Base-by-base conservation (phyloP, 148 eudicot genomes). In the Dysphania ambrosioides region DNA sequence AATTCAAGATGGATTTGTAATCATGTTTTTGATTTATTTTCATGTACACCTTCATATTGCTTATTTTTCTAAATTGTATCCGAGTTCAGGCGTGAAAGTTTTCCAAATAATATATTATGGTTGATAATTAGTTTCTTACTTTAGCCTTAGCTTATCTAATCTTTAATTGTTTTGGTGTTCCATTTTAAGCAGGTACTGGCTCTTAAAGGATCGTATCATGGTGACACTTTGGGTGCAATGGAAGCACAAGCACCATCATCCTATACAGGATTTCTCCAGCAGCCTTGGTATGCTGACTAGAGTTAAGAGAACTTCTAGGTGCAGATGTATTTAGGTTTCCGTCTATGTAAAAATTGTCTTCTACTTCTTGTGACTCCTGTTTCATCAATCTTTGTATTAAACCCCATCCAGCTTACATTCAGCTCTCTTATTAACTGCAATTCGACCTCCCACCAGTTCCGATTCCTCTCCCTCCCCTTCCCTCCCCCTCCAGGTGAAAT, bases 171-270 rank as follows among this genome's bases (percentile, higher is more conserved):
- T 15, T 56, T n/a, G 68, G 26, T 66, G 42, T 5, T 56, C 6
- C 60, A 53, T 47, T 29, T 75, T 7, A 82, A 73, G 69, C 75
- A 95, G 98, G 98, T 95, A 27, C 68, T 95, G 72, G 98, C 93
- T 73, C 96, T 95, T 67, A 87, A 72, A 76, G 98, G 98, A 78
- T 92, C 97, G 72, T 95, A 95, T 79, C 98, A 95, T 76, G 98
- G 98, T 80, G 98, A 95, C 81, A 95, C 98, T 32, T 84, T 95
- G 81, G 98, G 98, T 65, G 98, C 98, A 34, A 95, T 95, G 98
- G 98, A 95, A 86, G 98, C 98, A 51, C 98, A 92, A 75, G 92
- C 98, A 68, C 97, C 98, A 41, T 92, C 98, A 34, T 78, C 88
- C 51, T 95, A 86, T 72, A 95, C 98, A 32, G 93, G 97, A 35